These are phyloP conservation scores for Pulveroboletus sp. DNA, from an alignment of 768 basidiomycete genomes.

Conservation along the genomic window DNA sequence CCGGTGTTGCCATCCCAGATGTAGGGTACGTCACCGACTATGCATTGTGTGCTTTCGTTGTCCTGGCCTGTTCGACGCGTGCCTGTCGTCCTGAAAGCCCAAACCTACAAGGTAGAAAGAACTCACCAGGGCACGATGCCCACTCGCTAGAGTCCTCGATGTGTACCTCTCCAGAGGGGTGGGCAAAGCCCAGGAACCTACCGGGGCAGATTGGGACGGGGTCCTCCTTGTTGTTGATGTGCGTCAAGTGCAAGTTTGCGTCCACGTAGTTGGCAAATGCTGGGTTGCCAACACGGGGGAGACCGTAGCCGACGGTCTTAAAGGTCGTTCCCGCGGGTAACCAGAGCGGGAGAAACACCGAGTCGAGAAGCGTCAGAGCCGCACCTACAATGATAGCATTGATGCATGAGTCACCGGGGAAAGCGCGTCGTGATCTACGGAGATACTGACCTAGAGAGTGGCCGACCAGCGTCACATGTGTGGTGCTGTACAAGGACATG, in stretches of 20 bases:
- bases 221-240: conserved; percentile 50
- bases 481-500: conserved; percentile 33
- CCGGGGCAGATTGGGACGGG: conserved; percentile 34
- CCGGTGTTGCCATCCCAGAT: conserved; percentile 38
- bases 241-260: conserved; percentile 40
- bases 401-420: background rate
- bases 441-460: conserved; percentile 36
- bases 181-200: conserved; percentile 36
- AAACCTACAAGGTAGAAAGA: background rate
- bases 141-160: conserved; percentile 45
- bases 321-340: conserved; percentile 31
- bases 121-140: conserved; percentile 48
- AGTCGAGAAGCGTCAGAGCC: conserved; percentile 36
- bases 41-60: conserved; percentile 40
- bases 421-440: background rate
- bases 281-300: conserved; percentile 49
- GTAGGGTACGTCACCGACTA: conserved; percentile 27
- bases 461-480: conserved; percentile 41
- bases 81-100: background rate
- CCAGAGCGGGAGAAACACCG: conserved; percentile 38
- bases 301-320: conserved; percentile 31
- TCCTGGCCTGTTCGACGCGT: conserved; percentile 42
- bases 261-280: conserved; percentile 57
- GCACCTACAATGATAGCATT: conserved; percentile 22
- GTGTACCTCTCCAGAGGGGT: conserved; percentile 40